Base-by-base conservation (phyloP, 257 asterid genomes). In the Solanum piurae region DNA sequence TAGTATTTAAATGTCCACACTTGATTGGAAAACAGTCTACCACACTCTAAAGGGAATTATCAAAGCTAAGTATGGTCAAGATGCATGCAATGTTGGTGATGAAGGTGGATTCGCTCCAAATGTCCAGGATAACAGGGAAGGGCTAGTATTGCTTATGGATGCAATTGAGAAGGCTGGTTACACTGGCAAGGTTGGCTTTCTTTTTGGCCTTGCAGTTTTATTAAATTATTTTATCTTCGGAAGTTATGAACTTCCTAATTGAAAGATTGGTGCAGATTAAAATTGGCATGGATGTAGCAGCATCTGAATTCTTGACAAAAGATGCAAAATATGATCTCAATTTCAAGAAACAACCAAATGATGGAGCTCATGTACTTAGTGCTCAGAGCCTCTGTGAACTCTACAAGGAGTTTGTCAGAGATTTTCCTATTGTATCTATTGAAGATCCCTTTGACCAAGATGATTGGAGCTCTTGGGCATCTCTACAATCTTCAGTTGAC, bases 391-490 rank as follows among this genome's bases (percentile, higher is more conserved):
- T 97, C 44, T 90, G 95, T 88, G 96, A 94, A 87, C 93, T 97
- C 34, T 97, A 97, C 91, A 92, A 89, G 86, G 98, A 96, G 91
- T 97, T 97, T 73, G 90, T 96, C 83, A 91, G 92, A 87, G 99
- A 96, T 90, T 97, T 97, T 87, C 99, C 99, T 29, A 97, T 97
- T 87, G 99, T 97, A 82, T 97, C 99, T 1, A 97, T 97, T 66
- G 99, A 97, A 92, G 99, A 97, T 87, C 99, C 99, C 27, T 97
- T 97, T 90, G 99, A 97, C 94, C 99, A 97, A 91, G 99, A 97
- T 88, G 99, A 97, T 79, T 97, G 99, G 99, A 91, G 90, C 84
- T 95, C 99, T 2, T 97, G 99, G 99, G 92, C 98, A 60, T 90
- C 96, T 23, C 93, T 97, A 77, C 98, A 93, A 90, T 93, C 99